Evolutionary conservation across 1,139 yeast species (phyloP).

Genomic region (Geotrichum fermentans): DNA sequence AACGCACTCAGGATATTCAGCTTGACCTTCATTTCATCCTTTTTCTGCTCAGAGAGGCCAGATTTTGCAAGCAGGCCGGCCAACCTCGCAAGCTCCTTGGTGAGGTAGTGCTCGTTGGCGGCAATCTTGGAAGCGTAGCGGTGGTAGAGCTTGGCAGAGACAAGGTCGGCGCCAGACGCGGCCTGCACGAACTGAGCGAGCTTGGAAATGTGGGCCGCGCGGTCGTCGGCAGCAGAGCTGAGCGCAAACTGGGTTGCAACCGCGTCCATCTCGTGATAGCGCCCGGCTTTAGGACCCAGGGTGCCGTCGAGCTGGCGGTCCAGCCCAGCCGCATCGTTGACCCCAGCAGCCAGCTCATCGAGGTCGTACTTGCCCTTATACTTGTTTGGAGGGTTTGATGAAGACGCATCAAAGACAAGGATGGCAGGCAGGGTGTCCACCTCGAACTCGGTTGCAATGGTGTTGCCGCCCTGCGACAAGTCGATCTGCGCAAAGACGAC

Average conservation of each 20-base stretch:
- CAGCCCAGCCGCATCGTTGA: slow-evolving; percentile 51
- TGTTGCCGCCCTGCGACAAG: background rate
- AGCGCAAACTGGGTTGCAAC: slow-evolving; percentile 20
- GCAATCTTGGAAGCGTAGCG: slow-evolving; percentile 48
- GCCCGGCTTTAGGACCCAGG: slow-evolving; percentile 52
- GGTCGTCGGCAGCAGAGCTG: no score
- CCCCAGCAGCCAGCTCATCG: slow-evolving; percentile 44
- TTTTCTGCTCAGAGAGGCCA: background rate
- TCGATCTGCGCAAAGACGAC: background rate
- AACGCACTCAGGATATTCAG: background rate
- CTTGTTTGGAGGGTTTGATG: background rate
- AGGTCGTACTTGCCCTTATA: slow-evolving; percentile 32
- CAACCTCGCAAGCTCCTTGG: slow-evolving; percentile 39
- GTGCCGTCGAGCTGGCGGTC: slow-evolving; percentile 51
- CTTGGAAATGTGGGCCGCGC: no score
- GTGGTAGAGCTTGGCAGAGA: slow-evolving; percentile 43
- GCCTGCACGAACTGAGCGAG: background rate
- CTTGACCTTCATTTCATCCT: background rate
- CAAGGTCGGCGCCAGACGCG: background rate
- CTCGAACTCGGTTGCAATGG: background rate
- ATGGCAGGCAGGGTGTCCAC: background rate
- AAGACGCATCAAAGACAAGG: background rate
- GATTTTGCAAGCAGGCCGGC: background rate
- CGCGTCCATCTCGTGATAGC: slow-evolving; percentile 43
- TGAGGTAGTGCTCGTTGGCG: slow-evolving; percentile 44